Percentiles rank a stretch among this genome's conserved stretches.
These are phyloP conservation scores for Zymoseptoria passerinii DNA, from an alignment of 2,329 filamentous ascomycete species.

Conservation along the genomic window DNA sequence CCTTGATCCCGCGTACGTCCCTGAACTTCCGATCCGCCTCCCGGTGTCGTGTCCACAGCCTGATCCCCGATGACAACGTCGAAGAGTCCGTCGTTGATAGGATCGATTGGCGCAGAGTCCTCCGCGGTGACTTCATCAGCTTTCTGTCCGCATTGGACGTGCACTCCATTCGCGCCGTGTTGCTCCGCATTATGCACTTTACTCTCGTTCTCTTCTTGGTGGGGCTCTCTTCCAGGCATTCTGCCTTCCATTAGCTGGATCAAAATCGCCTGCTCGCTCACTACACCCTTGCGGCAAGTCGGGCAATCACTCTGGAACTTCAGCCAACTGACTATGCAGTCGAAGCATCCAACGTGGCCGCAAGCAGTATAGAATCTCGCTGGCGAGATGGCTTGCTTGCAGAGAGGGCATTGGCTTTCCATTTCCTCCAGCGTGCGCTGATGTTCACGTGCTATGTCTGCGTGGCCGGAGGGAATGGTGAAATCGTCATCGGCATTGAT, in stretches of 20 bases:
- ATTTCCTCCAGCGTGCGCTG: background rate
- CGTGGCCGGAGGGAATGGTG: background rate
- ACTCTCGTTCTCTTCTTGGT: background rate
- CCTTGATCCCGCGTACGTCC: no score
- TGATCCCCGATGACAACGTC: no score
- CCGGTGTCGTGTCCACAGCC: no score
- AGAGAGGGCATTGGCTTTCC: background rate
- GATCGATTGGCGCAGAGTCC: no score
- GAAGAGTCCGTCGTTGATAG: no score
- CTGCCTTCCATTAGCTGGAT: background rate
- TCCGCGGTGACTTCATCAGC: no score
- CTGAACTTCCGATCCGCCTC: no score
- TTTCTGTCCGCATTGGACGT: no score
- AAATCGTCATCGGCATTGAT: background rate
- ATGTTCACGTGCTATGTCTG: background rate
- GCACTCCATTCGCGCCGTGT: no score
- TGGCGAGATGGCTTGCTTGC: background rate
- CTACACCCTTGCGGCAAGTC: background rate
- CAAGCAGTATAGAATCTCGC: background rate
- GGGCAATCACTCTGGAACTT: background rate
- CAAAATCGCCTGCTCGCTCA: background rate
- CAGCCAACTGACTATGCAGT: background rate
- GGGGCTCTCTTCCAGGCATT: no score
- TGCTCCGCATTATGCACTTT: background rate
- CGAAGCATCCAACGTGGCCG: background rate